Evolutionary conservation across 805 yeast genomes (phyloP), one percentile per base, ranked within the genome.

Genomic region (Torulaspora maleeae): DNA sequence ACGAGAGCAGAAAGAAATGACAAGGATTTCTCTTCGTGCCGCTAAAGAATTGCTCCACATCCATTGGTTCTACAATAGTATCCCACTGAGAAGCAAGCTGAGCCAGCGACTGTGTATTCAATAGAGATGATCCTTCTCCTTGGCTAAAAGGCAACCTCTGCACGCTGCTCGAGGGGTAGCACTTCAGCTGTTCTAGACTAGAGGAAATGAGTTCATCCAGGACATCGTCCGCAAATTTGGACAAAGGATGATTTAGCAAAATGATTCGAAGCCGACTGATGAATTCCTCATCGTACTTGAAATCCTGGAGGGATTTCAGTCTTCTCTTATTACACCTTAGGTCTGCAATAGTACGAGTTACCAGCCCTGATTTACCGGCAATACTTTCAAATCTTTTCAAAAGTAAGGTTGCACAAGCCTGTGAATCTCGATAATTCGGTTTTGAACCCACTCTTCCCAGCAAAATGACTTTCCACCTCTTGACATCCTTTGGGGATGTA

Each of bases 401-500:
- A 2, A 63, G 48, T 17, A 56, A 46, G 4, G 59, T 50, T 2
- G 64, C 48, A 36, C 48, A 36, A 2, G 53, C 54, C 28, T 40
- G 44, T 10, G 55, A 51, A 32, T 61, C 53, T 5, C 38, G 30
- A 44, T 62, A 62, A 2, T 55, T 59, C 9, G 55, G 41, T 15
- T 56, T 60, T 4, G 39, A 34, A 8, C 59, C 58, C 12, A 59
- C 39, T 13, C 55, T 51, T 9, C 49, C 27, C 4, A 70, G 39
- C 10, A 60, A 40, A 6, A 49, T 45, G 5, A 69, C 45, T 37
- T 65, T 61, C 60, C 64, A 56, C 1, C 57, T 50, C 28, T 53
- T 63, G 3, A 69, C 60, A 33, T 68, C 68, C 1, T 36, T 39
- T 11, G 42, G 47, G 1, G 45, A 44, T n/a, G 53, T 55, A 0